Conservation (phyloP, 805 yeast species). For the Pichia phayaonensis region DNA sequence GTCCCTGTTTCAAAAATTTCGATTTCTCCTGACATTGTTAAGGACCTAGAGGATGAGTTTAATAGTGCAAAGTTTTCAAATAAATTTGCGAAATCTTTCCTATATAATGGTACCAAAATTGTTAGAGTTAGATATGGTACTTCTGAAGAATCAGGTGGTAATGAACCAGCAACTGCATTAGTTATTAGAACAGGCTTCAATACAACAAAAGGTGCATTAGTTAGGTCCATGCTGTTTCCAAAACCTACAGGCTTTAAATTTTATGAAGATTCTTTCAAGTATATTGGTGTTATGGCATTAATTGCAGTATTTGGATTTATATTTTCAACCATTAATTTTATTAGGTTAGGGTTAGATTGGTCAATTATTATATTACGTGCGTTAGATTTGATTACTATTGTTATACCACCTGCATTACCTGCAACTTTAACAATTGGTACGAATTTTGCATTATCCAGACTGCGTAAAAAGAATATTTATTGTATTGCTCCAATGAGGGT, state of each 20-base stretch:
- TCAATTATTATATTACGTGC: conserved; percentile 78
- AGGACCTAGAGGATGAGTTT: conserved; percentile 49
- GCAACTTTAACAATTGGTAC: conserved; percentile 97
- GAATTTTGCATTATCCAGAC: conserved; percentile 76
- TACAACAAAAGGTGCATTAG: conserved; percentile 90
- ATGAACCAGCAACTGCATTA: conserved; percentile 78
- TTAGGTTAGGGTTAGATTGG: conserved; percentile 64
- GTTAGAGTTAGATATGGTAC: conserved; percentile 70
- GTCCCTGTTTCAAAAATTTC: conserved; percentile 86
- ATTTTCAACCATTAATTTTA: conserved; percentile 75
- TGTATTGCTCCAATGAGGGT: conserved; percentile 94
- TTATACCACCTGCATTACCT: conserved; percentile 97
- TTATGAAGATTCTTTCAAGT: conserved; percentile 89
- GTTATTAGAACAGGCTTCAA: conserved; percentile 87
- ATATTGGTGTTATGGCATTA: conserved; percentile 87
- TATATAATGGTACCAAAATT: conserved; percentile 85
- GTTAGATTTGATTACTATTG: conserved; percentile 88
- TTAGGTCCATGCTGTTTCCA: conserved; percentile 95
- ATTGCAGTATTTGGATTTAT: conserved; percentile 82
- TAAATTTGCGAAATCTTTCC: conserved; percentile 61
- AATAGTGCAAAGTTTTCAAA: conserved; percentile 49
- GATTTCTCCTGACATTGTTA: conserved; percentile 55
- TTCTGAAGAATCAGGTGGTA: conserved; percentile 44
- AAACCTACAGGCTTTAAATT: conserved; percentile 90
- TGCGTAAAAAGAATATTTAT: conserved; percentile 61